Evolutionary conservation across 768 basidiomycete species (phyloP).

Genomic region (Neoboletus subvelutipes): DNA sequence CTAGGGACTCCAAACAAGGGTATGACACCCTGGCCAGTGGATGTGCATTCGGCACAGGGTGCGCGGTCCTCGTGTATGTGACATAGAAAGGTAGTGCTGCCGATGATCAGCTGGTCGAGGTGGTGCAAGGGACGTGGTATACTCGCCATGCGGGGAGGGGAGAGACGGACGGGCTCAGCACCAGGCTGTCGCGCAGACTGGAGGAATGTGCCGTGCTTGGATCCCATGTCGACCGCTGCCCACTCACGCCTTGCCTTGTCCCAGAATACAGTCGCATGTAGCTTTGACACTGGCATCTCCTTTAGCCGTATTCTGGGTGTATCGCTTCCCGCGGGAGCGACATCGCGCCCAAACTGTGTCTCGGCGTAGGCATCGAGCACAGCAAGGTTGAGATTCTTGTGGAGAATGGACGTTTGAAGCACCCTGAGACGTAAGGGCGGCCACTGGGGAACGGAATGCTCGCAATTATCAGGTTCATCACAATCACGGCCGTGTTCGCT

Average conservation of each 20-base stretch:
- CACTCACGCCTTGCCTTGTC: conserved; percentile 57
- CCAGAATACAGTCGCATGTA: conserved; percentile 77
- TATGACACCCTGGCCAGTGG: conserved; percentile 52
- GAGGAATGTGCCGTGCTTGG: conserved; percentile 82
- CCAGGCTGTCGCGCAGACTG: conserved; percentile 20
- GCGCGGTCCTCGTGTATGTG: conserved; percentile 64
- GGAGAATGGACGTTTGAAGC: conserved; percentile 43
- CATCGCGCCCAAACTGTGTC: conserved; percentile 74
- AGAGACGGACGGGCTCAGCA: conserved; percentile 49
- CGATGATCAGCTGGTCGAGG: conserved; percentile 63
- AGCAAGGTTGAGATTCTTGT: conserved; percentile 50
- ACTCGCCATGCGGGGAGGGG: conserved; percentile 65
- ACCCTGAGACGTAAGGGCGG: conserved; percentile 40
- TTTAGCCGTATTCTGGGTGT: conserved; percentile 71
- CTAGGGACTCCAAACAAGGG: conserved; percentile 44
- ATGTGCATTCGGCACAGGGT: conserved; percentile 64
- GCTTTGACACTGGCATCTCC: conserved; percentile 82
- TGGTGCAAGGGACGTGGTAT: conserved; percentile 62
- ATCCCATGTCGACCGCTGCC: conserved; percentile 83
- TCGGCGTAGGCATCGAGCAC: conserved; percentile 64
- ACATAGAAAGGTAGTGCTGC: conserved; percentile 66
- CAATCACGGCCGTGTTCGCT: conserved; percentile 4
- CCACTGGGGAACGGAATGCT: too few species aligned
- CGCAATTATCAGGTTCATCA: conserved; percentile 48
- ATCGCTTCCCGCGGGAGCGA: conserved; percentile 46